Conservation (phyloP, 2,329 filamentous ascomycete genomes). For the Phialophora tarda region DNA sequence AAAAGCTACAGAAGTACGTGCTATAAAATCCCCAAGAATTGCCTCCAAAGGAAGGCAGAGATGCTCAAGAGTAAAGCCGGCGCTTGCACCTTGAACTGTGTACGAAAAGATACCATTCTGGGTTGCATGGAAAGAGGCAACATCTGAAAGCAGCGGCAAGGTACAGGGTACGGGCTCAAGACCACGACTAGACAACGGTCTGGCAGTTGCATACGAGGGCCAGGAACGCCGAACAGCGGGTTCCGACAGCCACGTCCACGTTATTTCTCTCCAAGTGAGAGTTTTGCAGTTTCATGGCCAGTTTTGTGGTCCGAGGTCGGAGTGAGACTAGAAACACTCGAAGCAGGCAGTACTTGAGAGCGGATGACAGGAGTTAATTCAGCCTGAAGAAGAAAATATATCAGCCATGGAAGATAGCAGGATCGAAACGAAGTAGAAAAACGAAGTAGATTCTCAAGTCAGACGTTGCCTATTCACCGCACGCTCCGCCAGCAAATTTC, state of each 20-base stretch:
- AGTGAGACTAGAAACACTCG: not conserved
- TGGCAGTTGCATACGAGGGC: too few species aligned
- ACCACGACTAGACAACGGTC: too few species aligned
- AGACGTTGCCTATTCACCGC: conserved; percentile 57
- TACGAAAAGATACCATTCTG: not conserved
- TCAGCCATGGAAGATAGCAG: conserved; percentile 8
- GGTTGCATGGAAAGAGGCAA: not conserved
- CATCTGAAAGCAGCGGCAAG: not conserved
- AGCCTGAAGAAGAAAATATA: not conserved
- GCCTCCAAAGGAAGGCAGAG: not conserved
- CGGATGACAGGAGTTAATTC: not conserved
- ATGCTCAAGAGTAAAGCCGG: not conserved
- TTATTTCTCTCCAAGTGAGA: not conserved
- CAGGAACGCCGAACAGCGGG: not conserved
- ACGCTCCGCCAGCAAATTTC: conserved; percentile 56
- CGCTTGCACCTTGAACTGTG: not conserved
- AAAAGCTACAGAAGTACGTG: not conserved
- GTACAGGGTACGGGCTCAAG: not conserved
- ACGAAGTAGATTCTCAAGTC: conserved; percentile 39
- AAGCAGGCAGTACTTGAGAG: not conserved
- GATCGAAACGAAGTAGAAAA: conserved; percentile 1
- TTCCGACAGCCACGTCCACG: not conserved
- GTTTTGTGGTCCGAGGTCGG: not conserved
- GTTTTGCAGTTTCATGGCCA: not conserved
- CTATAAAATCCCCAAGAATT: not conserved